Base-by-base conservation (phyloP, 345 rosid species). In the Iberis pinnata region DNA sequence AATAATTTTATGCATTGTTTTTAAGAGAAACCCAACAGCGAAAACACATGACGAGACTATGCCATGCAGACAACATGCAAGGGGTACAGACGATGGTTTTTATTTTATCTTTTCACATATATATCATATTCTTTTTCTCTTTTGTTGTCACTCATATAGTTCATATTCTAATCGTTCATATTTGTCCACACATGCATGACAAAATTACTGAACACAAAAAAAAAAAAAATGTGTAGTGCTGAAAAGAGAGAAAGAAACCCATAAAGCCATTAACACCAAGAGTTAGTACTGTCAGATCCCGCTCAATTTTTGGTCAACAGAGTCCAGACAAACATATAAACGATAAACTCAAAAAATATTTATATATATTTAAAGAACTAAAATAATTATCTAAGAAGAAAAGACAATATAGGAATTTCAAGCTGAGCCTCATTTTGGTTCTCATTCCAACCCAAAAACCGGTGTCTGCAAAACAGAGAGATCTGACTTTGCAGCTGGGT, bases 391-490 rank as follows among this genome's bases (percentile, higher is more conserved):
- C 45, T 49, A 39, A 40, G 7, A 52, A n/a, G n/a, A n/a, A n/a
- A n/a, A 58, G 31, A 59, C 38, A 66, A 52, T 35, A 43, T 51
- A 41, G 4, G n/a, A n/a, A 43, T 36, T 26, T 27, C 36, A 37
- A 27, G 18, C n/a, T n/a, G 46, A 14, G 6, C 27, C 9, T 8
- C 5, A 1, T 12, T 6, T 6, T 19, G 1, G 6, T 20, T 3
- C 70, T 88, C 87, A 85, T 71, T 89, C 97, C 74, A 80, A 76
- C 26, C 97, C 95, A 73, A 83, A 85, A 63, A 89, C 83, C 12
- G 95, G 89, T 24, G 88, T 83, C 84, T 83, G 93, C 69, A 81
- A 80, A 67, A 78, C 73, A 13, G 88, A 76, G 18, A 86, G 65
- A 54, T 60, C 78, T 6, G 84, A 60, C 77, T 89, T 86, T 49